phyloP scores from a whole-genome alignment of 192 early-diverging fungal species.

The Entrophospora sp. region DNA sequence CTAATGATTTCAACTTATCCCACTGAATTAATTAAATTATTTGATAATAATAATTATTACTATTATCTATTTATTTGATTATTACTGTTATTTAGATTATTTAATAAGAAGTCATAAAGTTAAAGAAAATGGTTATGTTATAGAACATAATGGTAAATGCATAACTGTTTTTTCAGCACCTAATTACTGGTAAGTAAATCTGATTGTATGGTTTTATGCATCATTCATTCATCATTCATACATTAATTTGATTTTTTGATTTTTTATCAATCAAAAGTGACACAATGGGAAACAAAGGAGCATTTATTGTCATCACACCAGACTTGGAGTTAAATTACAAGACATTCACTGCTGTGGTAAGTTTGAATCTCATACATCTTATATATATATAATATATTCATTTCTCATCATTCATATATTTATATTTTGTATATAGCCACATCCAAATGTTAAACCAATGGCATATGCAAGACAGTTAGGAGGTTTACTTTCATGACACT shows the following conservation, averaged over 20 bases:
- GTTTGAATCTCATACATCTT: too few species aligned
- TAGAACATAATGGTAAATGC: slow-evolving; percentile 91
- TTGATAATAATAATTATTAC: background rate
- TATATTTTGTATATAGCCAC: slow-evolving; percentile 24
- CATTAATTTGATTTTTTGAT: too few species aligned
- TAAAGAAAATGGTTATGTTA: slow-evolving; percentile 92
- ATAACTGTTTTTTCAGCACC: slow-evolving; percentile 98
- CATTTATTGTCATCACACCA: slow-evolving; percentile 82
- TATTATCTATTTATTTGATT: background rate
- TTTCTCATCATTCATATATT: background rate
- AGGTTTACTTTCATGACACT: slow-evolving; percentile 22
- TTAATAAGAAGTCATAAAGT: slow-evolving; percentile 96
- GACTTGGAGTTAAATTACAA: slow-evolving; percentile 73
- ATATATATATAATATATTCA: too few species aligned
- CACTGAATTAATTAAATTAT: background rate
- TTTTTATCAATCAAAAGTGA: slow-evolving; percentile 58
- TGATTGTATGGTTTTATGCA: background rate
- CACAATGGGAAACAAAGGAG: slow-evolving; percentile 82
- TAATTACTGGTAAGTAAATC: slow-evolving; percentile 86
- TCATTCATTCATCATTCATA: background rate
- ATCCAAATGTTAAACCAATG: slow-evolving; percentile 45
- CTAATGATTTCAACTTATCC: too few species aligned
- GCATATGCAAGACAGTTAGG: slow-evolving; percentile 46
- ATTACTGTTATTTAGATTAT: slow-evolving; percentile 40
- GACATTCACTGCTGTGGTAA: slow-evolving; percentile 77